Base-by-base conservation (phyloP, 495 filamentous ascomycete species). In the Trichoderma asperelloides region DNA sequence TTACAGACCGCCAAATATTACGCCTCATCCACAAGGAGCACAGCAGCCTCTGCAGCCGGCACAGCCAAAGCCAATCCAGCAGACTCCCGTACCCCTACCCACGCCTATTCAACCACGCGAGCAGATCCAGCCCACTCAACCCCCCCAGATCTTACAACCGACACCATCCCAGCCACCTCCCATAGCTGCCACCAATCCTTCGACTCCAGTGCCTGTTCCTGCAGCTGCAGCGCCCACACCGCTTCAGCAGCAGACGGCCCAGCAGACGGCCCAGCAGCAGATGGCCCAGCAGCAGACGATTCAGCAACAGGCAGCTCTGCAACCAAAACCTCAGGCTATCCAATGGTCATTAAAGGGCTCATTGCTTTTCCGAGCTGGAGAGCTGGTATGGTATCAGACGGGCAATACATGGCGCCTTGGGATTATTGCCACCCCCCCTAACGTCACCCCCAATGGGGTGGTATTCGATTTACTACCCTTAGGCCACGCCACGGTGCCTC, bases 21-120 rank as follows among this genome's bases (percentile, higher is more conserved):
- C 69, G 16, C 25, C 15, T 64, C 7, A 13, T 15, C 39, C 64
- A 8, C 64, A 74, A 77, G 68, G 77, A 77, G 72, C 82, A 74
- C 39, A 81, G 75, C 65, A 84, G 77, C 65, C 49, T 41, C 65
- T 37, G 41, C 51, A 62, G 33, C 51, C 49, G 12, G 25, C 39
- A 27, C 39, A 47, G 27, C 40, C 4, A 45, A 43, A 33, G 18
- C 41, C 64, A 1, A 43, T 60, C 2, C 37, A 45, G 21, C 64
- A 65, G 41, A 49, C 64, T 27, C 64, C 39, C 4, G 43, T 49
- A 30, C 41, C 27, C 15, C 6, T 45, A 12, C 64, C 64, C 16
- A 27, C 64, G 7, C 64, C n/a, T 8, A 47, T 30, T 27, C 64
- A 65, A 25, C 21, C 64, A 15, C 33, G 6, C 3, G 18, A 65